Evolutionary conservation across 2,329 filamentous ascomycete genomes (phyloP), one percentile per base, ranked within the genome.

Genomic region (Xylaria sp.): DNA sequence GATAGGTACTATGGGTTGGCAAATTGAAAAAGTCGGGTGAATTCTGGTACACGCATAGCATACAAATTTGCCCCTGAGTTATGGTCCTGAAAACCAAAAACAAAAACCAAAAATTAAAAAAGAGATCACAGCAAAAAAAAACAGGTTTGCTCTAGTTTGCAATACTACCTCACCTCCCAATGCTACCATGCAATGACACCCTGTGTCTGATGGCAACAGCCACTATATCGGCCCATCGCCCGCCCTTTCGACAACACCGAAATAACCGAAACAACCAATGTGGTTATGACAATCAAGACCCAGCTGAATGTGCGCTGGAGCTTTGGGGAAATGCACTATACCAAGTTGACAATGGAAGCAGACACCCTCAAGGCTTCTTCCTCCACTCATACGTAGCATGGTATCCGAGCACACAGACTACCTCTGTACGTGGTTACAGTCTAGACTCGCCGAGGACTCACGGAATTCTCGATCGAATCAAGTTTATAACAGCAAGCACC

Each of bases 101-200:
- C 6, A 33, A 33, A 33, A 33, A n/a, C n/a, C n/a, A n/a, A n/a
- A n/a, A n/a, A n/a, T n/a, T n/a, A n/a, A n/a, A n/a, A n/a, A n/a
- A n/a, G n/a, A n/a, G n/a, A n/a, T n/a, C n/a, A n/a, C n/a, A n/a
- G n/a, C n/a, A n/a, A 4, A n/a, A 44, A 47, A 58, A 62, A 48
- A 54, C 58, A 54, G 59, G 48, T 44, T 54, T 62, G 47, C 19
- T 15, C 46, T 35, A 19, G 25, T 35, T 25, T 47, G 38, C 9
- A 29, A 44, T 55, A 51, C 52, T 48, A 44, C 49, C 51, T 51
- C 13, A 43, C 40, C 40, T 52, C 38, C 9, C 2, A 38, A 52
- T 60, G 44, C 23, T 27, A 60, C 58, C n/a, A 49, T 60, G 58
- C 51, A 25, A 51, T 60, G 46, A 8, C 38, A 60, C 58, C 17